A percentile compares a stretch with the other conserved stretches of the same genome.
These are phyloP conservation scores for Puccinellia tenuiflora DNA, from an alignment of 176 grass and related monocot genomes.

Conservation along the genomic window DNA sequence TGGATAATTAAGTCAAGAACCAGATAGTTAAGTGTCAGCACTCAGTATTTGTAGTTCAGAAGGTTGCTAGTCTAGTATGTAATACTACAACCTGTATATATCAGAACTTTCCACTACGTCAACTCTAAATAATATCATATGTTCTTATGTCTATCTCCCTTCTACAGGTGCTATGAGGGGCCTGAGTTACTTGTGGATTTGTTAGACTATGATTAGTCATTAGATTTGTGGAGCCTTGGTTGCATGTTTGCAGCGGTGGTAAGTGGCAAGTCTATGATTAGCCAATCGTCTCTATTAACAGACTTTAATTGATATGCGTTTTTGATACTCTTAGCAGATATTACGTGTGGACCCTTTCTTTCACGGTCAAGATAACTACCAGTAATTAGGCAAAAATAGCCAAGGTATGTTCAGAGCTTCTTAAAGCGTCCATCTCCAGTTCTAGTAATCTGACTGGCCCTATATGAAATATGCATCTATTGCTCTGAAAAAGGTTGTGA, in stretches of 20 bases:
- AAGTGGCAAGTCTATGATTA: constrained; percentile 24
- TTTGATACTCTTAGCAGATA: constrained; percentile 48
- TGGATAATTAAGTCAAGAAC: too few species aligned
- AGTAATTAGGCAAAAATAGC: constrained; percentile 96
- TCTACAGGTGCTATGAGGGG: constrained; percentile 73
- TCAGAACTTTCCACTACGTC: too few species aligned
- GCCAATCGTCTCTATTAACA: neutral
- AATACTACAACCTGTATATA: too few species aligned
- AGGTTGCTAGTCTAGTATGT: too few species aligned
- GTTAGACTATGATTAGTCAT: constrained; percentile 95
- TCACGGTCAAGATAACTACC: constrained; percentile 87
- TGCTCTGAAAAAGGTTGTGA: too few species aligned
- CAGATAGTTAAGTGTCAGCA: too few species aligned
- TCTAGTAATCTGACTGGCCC: neutral
- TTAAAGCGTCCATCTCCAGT: neutral
- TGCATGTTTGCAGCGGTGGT: constrained; percentile 97
- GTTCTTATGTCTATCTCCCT: too few species aligned
- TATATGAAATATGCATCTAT: neutral
- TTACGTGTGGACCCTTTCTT: constrained; percentile 85
- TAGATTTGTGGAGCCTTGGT: constrained; percentile 98
- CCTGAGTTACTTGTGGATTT: constrained; percentile 97
- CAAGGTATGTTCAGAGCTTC: constrained; percentile 48
- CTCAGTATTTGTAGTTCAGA: too few species aligned
- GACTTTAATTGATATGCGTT: constrained; percentile 4
- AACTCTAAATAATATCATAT: too few species aligned